Evolutionary conservation across 2,329 filamentous ascomycete species (phyloP), one percentile per base, ranked within the genome.

Genomic region (Trichoderma sp.): DNA sequence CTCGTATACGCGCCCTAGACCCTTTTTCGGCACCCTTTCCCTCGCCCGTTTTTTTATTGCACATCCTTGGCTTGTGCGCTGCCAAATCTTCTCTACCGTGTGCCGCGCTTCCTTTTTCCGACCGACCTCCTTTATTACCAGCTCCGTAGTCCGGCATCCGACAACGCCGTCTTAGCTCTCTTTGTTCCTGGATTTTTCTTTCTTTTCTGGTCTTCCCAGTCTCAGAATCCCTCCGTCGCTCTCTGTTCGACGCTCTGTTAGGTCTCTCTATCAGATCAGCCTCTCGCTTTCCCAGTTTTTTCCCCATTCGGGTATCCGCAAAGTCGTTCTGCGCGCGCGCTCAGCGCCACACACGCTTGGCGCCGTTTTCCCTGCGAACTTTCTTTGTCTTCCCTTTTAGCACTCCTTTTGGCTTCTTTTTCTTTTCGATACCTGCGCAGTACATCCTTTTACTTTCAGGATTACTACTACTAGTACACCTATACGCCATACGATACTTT

Each of bases 61-160:
- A 67, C 64, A 67, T 67, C 64, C 64, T 67, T 67, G 55, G 64
- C 64, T 67, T 67, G 64, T 67, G 64, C 64, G 55, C 64, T 58
- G 64, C 64, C 55, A 67, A 67, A 67, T 67, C 64, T 67, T 47
- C 27, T 58, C 64, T 14, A 52, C 59, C 60, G 47, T 63, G 64
- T 67, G 64, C 64, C 64, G 64, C 64, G 64, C 64, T 58, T 67
- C 64, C 64, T 67, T 67, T 67, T 67, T 59, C 64, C 64, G 64
- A 52, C 64, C 53, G 64, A 67, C 64, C 64, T 67, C 64, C 64
- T 67, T 67, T 67, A 67, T 59, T 52, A 59, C 31, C 52, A 49
- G 33, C 55, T 67, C 64, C 64, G 55, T 67, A 67, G 27, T 59
- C 55, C 55, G 55, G 64, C 64, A 49, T 52, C 64, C 64, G 64